Conservation (phyloP, 768 basidiomycete genomes). For the Guyanaporus albipodus region DNA sequence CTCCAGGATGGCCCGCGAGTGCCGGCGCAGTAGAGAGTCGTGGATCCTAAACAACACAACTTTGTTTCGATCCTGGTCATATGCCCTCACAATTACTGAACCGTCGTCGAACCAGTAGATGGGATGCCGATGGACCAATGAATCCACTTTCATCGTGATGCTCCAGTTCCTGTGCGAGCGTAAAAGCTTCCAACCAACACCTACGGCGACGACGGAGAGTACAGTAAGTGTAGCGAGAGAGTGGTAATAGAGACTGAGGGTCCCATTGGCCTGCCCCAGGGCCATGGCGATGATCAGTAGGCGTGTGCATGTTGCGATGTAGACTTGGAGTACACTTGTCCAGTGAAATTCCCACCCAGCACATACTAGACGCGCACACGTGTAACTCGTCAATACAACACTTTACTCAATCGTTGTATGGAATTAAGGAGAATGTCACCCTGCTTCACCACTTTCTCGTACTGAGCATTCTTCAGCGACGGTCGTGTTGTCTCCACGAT, state of each 20-base stretch:
- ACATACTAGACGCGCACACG: too few relatives aligned
- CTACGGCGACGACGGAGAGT: slow-evolving; percentile 4
- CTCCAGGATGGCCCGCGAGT: slow-evolving; percentile 35
- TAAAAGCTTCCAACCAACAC: slow-evolving; percentile 4
- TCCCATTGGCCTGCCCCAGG: not conserved
- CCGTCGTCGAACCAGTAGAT: slow-evolving; percentile 68
- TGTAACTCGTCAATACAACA: slow-evolving; percentile 64
- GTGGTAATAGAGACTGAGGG: slow-evolving; percentile 1
- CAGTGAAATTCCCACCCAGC: slow-evolving; percentile 3
- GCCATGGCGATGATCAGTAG: not conserved
- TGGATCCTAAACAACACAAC: slow-evolving; percentile 54
- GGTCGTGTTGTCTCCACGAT: slow-evolving; percentile 88
- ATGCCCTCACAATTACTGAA: slow-evolving; percentile 47
- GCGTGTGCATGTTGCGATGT: too few relatives aligned
- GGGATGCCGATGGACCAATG: slow-evolving; percentile 34
- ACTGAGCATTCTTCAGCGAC: slow-evolving; percentile 76
- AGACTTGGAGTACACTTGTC: not conserved
- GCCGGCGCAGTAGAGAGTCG: slow-evolving; percentile 45
- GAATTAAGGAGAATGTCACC: slow-evolving; percentile 87
- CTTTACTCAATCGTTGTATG: slow-evolving; percentile 86
- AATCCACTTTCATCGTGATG: not conserved
- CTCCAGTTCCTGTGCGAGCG: not conserved
- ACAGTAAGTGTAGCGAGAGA: slow-evolving; percentile 6
- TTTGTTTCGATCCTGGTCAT: slow-evolving; percentile 19
- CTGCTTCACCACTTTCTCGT: slow-evolving; percentile 90